These are phyloP conservation scores for Phytophthora pisi DNA, from an alignment of 352 stramenopile species.

Conservation along the genomic window DNA sequence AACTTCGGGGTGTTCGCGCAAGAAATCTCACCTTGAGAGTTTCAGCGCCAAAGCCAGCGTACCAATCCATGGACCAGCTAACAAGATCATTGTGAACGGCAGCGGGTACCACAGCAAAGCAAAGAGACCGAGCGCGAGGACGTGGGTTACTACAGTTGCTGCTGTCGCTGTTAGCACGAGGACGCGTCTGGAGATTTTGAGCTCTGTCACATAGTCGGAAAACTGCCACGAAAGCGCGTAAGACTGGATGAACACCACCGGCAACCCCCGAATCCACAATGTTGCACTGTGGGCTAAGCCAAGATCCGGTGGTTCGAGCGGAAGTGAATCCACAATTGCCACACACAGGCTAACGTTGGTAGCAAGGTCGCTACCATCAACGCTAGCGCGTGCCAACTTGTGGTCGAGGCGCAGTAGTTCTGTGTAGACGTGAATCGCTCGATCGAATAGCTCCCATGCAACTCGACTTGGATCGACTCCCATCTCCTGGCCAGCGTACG, in stretches of 20 bases:
- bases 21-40: conserved; percentile 14
- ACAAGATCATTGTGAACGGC: conserved; percentile 21
- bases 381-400: not conserved
- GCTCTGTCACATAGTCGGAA: conserved; percentile 13
- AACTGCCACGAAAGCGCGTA: conserved; percentile 18
- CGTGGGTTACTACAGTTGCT: conserved; percentile 4
- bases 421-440: conserved; percentile 12
- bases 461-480: conserved; percentile 28
- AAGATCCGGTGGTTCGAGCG: conserved; percentile 20
- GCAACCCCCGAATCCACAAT: conserved; percentile 11
- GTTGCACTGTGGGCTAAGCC: conserved; percentile 14
- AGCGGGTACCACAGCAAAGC: conserved; percentile 16
- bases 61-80: conserved; percentile 18
- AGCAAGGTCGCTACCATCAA: not conserved
- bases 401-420: conserved; percentile 18
- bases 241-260: conserved; percentile 2
- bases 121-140: not conserved
- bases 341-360: not conserved
- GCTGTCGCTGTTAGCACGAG: conserved; percentile 5
- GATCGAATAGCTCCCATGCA: conserved; percentile 26
- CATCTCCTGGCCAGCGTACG: conserved; percentile 13
- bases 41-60: conserved; percentile 15
- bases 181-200: conserved; percentile 5
- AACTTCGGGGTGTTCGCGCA: conserved; percentile 11
- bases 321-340: conserved; percentile 15